Evolutionary conservation across 768 basidiomycete genomes (phyloP).

Genomic region (Tulasnella sp.): DNA sequence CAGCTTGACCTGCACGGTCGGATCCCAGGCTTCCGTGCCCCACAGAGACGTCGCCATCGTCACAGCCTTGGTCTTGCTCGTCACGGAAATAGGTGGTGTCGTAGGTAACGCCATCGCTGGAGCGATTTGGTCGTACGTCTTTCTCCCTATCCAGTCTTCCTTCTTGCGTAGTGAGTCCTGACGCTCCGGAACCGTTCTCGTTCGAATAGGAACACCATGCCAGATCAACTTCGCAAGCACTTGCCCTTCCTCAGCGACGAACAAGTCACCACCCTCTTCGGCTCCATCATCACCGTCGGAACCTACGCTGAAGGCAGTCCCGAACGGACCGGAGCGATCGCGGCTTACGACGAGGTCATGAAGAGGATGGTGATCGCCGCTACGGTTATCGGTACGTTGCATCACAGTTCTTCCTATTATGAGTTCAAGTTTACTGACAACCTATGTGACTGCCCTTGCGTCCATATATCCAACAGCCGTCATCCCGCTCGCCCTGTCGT

Average conservation of each 20-base stretch:
- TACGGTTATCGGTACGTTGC: background rate
- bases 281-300: slow-evolving; percentile 52
- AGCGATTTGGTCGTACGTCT: slow-evolving; percentile 25
- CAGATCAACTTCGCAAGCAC: slow-evolving; percentile 50
- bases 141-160: background rate
- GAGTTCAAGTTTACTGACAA: no score
- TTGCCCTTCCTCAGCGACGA: slow-evolving; percentile 49
- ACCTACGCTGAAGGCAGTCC: slow-evolving; percentile 46
- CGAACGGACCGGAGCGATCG: slow-evolving; percentile 60
- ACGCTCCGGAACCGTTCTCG: background rate
- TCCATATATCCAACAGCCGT: no score
- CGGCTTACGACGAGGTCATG: slow-evolving; percentile 35
- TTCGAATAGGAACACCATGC: slow-evolving; percentile 56
- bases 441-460: no score
- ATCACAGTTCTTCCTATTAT: slow-evolving; percentile 42
- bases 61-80: slow-evolving; percentile 61
- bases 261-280: slow-evolving; percentile 48
- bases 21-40: slow-evolving; percentile 60
- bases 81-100: slow-evolving; percentile 65
- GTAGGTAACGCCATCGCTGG: slow-evolving; percentile 60
- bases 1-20: slow-evolving; percentile 52
- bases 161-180: background rate
- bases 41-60: slow-evolving; percentile 64
- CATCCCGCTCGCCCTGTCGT: slow-evolving; percentile 54
- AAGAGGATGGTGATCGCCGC: background rate